phyloP scores from a whole-genome alignment of 306 rosid genomes.

The Notholithocarpus densiflorus region DNA sequence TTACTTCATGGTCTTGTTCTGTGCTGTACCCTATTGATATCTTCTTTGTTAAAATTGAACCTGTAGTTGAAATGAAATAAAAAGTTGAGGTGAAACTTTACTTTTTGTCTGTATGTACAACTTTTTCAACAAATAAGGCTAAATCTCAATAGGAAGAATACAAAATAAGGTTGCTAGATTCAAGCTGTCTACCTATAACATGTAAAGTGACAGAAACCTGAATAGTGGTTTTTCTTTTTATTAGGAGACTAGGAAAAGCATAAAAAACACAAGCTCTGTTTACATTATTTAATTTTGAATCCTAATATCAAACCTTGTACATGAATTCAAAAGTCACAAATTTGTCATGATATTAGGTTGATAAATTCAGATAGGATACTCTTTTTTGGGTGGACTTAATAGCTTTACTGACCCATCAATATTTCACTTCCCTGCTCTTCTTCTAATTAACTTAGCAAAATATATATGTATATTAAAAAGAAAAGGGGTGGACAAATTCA shows the following conservation, averaged over 20 bases:
- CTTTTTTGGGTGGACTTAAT: constrained; percentile 20
- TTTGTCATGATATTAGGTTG: constrained; percentile 1
- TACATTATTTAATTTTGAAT: background rate
- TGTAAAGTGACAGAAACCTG: background rate
- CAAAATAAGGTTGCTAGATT: background rate
- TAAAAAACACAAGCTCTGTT: background rate
- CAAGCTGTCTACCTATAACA: constrained; percentile 2
- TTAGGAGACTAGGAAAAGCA: background rate
- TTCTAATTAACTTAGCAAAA: constrained; percentile 41
- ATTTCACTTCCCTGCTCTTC: constrained; percentile 33
- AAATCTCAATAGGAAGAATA: background rate
- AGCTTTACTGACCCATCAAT: constrained; percentile 29
- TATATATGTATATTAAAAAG: background rate
- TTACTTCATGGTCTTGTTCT: constrained; percentile 29
- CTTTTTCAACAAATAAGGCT: background rate
- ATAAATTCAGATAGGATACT: constrained; percentile 31
- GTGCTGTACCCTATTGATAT: constrained; percentile 31
- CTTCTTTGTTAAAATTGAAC: constrained; percentile 44
- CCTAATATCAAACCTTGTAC: background rate
- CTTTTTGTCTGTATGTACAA: background rate
- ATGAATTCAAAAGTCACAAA: constrained; percentile 21
- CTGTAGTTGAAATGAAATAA: constrained; percentile 45
- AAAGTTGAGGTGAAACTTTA: constrained; percentile 34
- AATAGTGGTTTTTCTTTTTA: background rate
- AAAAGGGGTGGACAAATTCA: no score